Evolutionary conservation across 352 stramenopile species (phyloP), one percentile per base, ranked within the genome.

Genomic region (Phytophthora parvispora): DNA sequence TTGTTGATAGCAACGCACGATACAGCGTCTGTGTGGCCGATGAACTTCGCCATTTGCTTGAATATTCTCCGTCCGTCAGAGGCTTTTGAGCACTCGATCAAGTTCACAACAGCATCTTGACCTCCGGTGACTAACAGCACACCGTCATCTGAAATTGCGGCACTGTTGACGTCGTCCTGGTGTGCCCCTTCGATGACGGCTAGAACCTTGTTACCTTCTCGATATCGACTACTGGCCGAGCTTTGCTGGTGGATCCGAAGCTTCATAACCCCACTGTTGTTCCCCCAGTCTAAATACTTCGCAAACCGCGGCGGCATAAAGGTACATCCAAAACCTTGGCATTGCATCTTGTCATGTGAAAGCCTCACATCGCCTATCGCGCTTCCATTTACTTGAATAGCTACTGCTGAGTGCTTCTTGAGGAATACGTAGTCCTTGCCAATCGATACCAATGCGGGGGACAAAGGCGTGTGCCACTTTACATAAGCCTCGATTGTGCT

Each of bases 361-460:
- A 91, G 24, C 27, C 82, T 79, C 10, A 93, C 75, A 51, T 93
- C 86, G 0, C 87, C 83, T 18, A 93, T 67, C 1, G 80, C 55
- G 2, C 72, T 69, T 27, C 87, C 83, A 4, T 78, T 53, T 15
- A 77, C 50, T n/a, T 88, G 80, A 0, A 66, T 47, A 4, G 72
- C 60, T 15, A 72, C 25, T 9, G 58, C 27, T 0, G 76, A 64
- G 8, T 77, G 61, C 24, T 93, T 93, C 56, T 88, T 90, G 3
- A 95, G 50, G 20, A 91, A 87, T 0, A 92, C 84, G 16, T 93
- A 95, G 28, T 93, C 86, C 34, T 95, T 93, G 5, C 87, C 86
- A 31, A 95, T 91, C 0, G 85, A 81, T 5, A 95, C 76, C 0
- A 95, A 67, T 13, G 87, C 73, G 6, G 87, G 87, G 0, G 87